Evolutionary conservation across 2,329 filamentous ascomycete species (phyloP).

Genomic region (Pseudogymnoascus sp.): DNA sequence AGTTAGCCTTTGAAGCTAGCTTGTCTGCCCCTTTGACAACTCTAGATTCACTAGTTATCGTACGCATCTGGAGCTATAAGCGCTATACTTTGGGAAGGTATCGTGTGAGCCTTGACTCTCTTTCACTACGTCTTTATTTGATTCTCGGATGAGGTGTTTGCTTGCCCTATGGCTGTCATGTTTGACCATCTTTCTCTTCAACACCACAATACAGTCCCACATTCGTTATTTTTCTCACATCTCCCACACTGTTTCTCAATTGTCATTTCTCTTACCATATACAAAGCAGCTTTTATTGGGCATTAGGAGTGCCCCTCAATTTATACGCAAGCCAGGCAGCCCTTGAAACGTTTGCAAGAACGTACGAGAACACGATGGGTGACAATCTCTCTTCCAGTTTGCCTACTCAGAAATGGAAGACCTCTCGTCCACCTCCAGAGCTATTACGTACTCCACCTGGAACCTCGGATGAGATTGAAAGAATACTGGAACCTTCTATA

Average conservation of each 20-base stretch:
- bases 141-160: neutral
- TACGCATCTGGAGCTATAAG: neutral
- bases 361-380: neutral
- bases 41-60: neutral
- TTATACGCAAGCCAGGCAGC: neutral
- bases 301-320: neutral
- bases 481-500: neutral
- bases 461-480: neutral
- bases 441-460: neutral
- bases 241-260: neutral
- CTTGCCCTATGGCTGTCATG: neutral
- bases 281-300: neutral
- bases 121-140: neutral
- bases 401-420: neutral
- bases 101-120: neutral
- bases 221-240: neutral
- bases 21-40: neutral
- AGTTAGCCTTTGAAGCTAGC: neutral
- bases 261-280: neutral
- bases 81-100: neutral
- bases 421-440: neutral
- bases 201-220: neutral
- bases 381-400: neutral
- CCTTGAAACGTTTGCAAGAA: neutral
- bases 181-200: neutral